A percentile compares a stretch with the other conserved stretches of the same genome.
These are phyloP conservation scores for Blepharisma stoltei DNA, from an alignment of 73 alveolate genomes.

Conservation along the genomic window DNA sequence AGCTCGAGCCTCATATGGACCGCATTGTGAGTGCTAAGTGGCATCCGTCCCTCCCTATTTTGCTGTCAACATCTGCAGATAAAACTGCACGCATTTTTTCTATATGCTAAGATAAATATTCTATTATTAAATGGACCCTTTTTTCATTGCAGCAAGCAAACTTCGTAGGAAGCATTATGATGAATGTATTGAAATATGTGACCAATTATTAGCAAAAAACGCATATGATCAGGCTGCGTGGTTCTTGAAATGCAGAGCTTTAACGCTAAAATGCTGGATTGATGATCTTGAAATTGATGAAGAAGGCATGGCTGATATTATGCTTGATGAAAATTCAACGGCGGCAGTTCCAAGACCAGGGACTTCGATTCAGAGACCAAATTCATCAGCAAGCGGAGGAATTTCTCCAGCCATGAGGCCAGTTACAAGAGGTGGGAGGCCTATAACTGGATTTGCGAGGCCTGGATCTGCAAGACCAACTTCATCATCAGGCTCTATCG, in stretches of 20 bases:
- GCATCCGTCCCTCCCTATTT: conserved; percentile 83
- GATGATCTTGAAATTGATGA: conserved; percentile 95
- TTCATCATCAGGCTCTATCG: conserved; percentile 32
- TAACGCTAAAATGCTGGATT: conserved; percentile 85
- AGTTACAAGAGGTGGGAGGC: conserved; percentile 97
- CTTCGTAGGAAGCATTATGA: conserved; percentile 78
- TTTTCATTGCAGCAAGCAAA: conserved; percentile 72
- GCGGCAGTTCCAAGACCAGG: conserved; percentile 98
- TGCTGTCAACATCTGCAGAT: conserved; percentile 81
- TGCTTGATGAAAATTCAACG: conserved; percentile 89
- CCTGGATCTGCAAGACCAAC: conserved; percentile 94
- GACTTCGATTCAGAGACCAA: conserved; percentile 85
- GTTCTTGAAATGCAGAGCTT: conserved; percentile 92
- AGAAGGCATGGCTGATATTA: conserved; percentile 69
- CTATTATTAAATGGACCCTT: conserved; percentile 66
- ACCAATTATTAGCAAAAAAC: conserved; percentile 70
- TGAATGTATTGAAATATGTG: conserved; percentile 89
- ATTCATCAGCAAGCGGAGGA: conserved; percentile 55
- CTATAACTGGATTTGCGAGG: conserved; percentile 98
- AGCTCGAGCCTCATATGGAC: conserved; percentile 45
- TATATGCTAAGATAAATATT: neutral
- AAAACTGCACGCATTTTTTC: conserved; percentile 67
- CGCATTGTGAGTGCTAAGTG: conserved; percentile 54
- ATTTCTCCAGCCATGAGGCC: conserved; percentile 88
- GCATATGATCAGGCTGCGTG: conserved; percentile 94